Evolutionary conservation across 495 filamentous ascomycete species (phyloP).

Genomic region (Aspergillus bridgeri): DNA sequence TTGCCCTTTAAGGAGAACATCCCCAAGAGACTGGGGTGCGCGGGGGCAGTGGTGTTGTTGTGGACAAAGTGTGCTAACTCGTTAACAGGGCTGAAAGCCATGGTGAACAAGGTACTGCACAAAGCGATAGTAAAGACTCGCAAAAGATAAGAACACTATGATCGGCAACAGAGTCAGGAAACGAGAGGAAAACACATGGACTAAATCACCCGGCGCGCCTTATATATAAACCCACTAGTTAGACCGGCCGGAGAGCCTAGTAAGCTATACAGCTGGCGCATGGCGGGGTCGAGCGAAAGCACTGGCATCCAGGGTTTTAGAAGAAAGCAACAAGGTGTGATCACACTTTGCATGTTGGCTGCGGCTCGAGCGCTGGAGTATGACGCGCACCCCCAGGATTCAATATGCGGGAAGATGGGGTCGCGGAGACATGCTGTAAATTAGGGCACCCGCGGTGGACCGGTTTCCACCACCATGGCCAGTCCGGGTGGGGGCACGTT

Average conservation of each 20-base stretch:
- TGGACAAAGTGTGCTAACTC: conserved; percentile 55
- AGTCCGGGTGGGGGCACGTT: not conserved
- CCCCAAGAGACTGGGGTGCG: conserved; percentile 60
- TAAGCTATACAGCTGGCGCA: not conserved
- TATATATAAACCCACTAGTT: conserved; percentile 4
- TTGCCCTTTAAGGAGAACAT: conserved; percentile 81
- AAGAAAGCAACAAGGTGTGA: conserved; percentile 1
- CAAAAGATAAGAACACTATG: conserved; percentile 6
- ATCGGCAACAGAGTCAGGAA: not conserved
- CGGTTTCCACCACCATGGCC: not conserved
- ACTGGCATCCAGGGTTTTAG: not conserved
- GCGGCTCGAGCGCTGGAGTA: conserved; percentile 9
- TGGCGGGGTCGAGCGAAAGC: not conserved
- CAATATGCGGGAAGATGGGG: conserved; percentile 4
- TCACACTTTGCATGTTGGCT: conserved; percentile 4
- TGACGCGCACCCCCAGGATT: conserved; percentile 15
- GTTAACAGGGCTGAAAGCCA: conserved; percentile 34
- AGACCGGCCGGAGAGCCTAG: not conserved
- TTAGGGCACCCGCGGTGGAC: not conserved
- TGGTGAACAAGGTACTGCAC: conserved; percentile 14
- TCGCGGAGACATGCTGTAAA: conserved; percentile 2
- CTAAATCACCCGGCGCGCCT: not conserved
- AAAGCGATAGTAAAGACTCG: conserved; percentile 1
- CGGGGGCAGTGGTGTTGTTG: conserved; percentile 57
- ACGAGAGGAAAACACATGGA: not conserved